phyloP scores from a whole-genome alignment of 2,329 filamentous ascomycete genomes.

The Aureobasidium sp. region DNA sequence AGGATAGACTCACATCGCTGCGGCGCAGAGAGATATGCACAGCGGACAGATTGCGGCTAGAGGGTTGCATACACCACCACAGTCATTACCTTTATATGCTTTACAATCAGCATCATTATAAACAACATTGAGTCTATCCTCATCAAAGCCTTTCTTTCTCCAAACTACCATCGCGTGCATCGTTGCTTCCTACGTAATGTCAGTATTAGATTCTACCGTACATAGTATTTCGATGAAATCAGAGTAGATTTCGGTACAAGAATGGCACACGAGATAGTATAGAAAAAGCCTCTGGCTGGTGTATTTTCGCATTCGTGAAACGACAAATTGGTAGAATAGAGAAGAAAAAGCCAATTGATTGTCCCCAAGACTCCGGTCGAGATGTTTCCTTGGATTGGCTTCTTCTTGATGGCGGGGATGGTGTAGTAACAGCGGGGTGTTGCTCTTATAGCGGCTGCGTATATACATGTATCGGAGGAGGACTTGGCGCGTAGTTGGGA shows the following conservation, averaged over 20 bases:
- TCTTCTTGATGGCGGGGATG: not conserved
- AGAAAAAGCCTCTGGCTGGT: not conserved
- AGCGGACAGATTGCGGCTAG: too few species aligned
- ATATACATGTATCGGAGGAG: not conserved
- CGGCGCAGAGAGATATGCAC: too few species aligned
- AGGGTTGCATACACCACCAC: too few species aligned
- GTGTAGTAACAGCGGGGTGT: not conserved
- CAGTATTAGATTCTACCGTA: too few species aligned
- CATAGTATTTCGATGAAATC: not conserved
- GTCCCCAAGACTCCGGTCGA: not conserved
- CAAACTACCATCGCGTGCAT: too few species aligned
- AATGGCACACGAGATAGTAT: not conserved
- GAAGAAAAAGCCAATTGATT: not conserved
- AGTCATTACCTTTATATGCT: too few species aligned
- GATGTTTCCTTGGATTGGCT: not conserved
- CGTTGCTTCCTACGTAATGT: not conserved
- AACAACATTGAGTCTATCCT: too few species aligned
- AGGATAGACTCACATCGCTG: not conserved
- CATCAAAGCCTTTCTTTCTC: too few species aligned
- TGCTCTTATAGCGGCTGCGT: not conserved
- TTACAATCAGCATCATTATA: too few species aligned
- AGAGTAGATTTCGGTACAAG: not conserved
- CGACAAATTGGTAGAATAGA: not conserved
- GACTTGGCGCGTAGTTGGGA: not conserved
- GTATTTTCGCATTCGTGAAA: conserved; percentile 2